Percentiles rank a stretch among this genome's conserved stretches.
Conservation (phyloP, 169 alveolate genomes). For the Eimeria necatrix region DNA sequence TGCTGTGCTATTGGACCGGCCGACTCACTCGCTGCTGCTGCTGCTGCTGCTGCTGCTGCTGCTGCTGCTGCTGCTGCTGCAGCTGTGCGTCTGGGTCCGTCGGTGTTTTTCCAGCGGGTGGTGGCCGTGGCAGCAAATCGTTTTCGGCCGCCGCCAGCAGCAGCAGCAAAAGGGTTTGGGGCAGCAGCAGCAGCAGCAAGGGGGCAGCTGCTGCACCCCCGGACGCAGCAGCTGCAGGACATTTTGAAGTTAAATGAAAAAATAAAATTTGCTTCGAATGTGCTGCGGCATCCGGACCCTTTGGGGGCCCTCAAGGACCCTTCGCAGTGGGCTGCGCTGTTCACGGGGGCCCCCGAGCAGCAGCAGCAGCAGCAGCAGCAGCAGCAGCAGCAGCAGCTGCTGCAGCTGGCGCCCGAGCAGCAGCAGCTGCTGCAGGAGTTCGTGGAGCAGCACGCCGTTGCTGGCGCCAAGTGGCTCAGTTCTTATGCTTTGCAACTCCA, state of each 20-base stretch:
- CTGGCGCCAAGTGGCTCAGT: conserved; percentile 61
- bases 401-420: conserved; percentile 31
- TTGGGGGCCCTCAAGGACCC: conserved; percentile 62
- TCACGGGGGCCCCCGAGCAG: conserved; percentile 17
- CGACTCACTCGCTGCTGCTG: neutral
- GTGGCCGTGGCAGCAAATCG: conserved; percentile 58
- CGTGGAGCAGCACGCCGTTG: conserved; percentile 67
- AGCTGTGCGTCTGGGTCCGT: conserved; percentile 24
- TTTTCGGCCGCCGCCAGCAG: conserved; percentile 64
- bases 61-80: neutral
- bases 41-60: neutral
- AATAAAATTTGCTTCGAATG: conserved; percentile 7
- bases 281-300: conserved; percentile 65
- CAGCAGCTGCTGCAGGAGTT: conserved; percentile 70
- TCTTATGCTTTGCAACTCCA: conserved; percentile 72
- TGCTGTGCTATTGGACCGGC: neutral
- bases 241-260: conserved; percentile 28
- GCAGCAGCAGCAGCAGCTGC: conserved; percentile 16
- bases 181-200: neutral
- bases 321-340: conserved; percentile 34
- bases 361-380: conserved; percentile 22
- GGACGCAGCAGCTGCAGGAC: conserved; percentile 62
- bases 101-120: conserved; percentile 36
- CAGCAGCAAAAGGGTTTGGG: conserved; percentile 39
- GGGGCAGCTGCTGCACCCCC: conserved; percentile 61